phyloP scores from a whole-genome alignment of 2,329 filamentous ascomycete species.

The Pezicula rhizophila region DNA sequence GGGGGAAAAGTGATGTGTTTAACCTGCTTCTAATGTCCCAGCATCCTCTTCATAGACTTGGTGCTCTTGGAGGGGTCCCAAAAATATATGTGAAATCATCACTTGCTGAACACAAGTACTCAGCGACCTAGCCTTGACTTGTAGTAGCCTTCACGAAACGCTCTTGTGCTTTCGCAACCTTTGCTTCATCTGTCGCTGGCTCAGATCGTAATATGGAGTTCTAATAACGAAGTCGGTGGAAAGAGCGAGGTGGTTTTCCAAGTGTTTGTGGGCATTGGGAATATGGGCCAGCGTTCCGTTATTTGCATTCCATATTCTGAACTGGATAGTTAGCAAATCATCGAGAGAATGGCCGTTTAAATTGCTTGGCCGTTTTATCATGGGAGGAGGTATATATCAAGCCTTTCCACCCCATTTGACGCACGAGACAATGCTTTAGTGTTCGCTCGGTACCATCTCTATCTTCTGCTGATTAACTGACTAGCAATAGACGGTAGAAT shows the following conservation, averaged over 20 bases:
- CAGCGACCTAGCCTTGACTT: slow-evolving; percentile 68
- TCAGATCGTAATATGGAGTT: slow-evolving; percentile 82
- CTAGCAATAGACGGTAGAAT: slow-evolving; percentile 84
- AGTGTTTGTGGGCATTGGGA: slow-evolving; percentile 78
- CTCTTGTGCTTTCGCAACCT: slow-evolving; percentile 67
- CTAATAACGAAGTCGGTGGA: slow-evolving; percentile 87
- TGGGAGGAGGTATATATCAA: slow-evolving; percentile 79
- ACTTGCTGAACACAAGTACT: slow-evolving; percentile 82
- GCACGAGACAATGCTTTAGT: slow-evolving; percentile 84
- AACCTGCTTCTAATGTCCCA: slow-evolving; percentile 95
- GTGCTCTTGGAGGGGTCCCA: slow-evolving; percentile 77
- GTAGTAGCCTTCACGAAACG: slow-evolving; percentile 82
- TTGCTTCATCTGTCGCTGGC: slow-evolving; percentile 66
- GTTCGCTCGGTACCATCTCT: slow-evolving; percentile 78
- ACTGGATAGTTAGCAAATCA: no score
- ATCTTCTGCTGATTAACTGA: slow-evolving; percentile 70
- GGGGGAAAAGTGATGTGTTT: slow-evolving; percentile 89
- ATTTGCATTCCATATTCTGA: slow-evolving; percentile 68
- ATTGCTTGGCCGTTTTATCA: slow-evolving; percentile 75
- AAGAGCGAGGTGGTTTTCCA: slow-evolving; percentile 91
- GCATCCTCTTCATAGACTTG: slow-evolving; percentile 80
- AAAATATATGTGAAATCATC: slow-evolving; percentile 97
- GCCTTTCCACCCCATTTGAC: slow-evolving; percentile 91
- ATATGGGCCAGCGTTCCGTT: slow-evolving; percentile 77
- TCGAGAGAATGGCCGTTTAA: no score